These are phyloP conservation scores for Sarcodon aspratus DNA, from an alignment of 768 basidiomycete genomes.

Conservation along the genomic window DNA sequence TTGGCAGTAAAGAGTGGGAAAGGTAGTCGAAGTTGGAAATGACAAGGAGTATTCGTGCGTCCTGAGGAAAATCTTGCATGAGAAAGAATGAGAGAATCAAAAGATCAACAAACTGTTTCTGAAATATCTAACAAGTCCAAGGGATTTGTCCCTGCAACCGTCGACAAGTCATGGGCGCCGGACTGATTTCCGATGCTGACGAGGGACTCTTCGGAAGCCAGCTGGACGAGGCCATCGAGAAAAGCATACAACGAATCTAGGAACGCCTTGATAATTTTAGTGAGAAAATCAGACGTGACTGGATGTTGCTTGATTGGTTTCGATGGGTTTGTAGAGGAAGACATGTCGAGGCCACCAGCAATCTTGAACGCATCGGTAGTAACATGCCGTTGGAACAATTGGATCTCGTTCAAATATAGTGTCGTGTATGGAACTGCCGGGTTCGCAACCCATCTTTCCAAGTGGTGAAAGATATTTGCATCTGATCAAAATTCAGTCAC, in stretches of 20 bases:
- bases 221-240: slow-evolving; percentile 73
- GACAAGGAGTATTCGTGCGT: slow-evolving; percentile 77
- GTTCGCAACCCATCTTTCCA: slow-evolving; percentile 79
- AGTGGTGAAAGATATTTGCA: slow-evolving; percentile 65
- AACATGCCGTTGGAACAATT: slow-evolving; percentile 71
- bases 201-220: slow-evolving; percentile 64
- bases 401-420: slow-evolving; percentile 64
- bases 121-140: slow-evolving; percentile 49
- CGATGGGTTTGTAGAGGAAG: slow-evolving; percentile 30
- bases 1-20: slow-evolving; percentile 57
- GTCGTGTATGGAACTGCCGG: slow-evolving; percentile 55
- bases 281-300: slow-evolving; percentile 50
- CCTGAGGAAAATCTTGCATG: slow-evolving; percentile 31
- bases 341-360: slow-evolving; percentile 62
- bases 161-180: slow-evolving; percentile 16
- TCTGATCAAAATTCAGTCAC: slow-evolving; percentile 34
- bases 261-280: slow-evolving; percentile 77
- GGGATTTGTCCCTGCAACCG: slow-evolving; percentile 31
- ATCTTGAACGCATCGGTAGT: slow-evolving; percentile 70
- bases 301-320: slow-evolving; percentile 47
- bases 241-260: slow-evolving; percentile 78
- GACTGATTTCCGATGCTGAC: slow-evolving; percentile 27
- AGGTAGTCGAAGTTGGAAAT: slow-evolving; percentile 83
- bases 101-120: slow-evolving; percentile 38
- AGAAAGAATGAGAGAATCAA: neutral